Evolutionary conservation across 192 early-diverging fungal genomes (phyloP).

Genomic region (Blastocladiella britannica): DNA sequence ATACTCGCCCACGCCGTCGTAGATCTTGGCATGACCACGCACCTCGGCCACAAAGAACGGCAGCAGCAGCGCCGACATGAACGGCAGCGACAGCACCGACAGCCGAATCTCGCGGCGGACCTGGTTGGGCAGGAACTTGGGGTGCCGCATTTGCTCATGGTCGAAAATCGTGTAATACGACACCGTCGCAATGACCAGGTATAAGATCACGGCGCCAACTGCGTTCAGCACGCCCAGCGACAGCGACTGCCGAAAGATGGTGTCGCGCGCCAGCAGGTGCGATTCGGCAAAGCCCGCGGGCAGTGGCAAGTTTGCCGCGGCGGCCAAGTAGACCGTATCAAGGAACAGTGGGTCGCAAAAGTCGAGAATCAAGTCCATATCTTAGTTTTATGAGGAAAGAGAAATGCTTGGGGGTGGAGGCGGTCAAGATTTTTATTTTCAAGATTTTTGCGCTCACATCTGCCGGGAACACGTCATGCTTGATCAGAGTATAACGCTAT

Average conservation of each 20-base stretch:
- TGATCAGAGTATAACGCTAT: too few relatives aligned
- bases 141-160: slow-evolving; percentile 71
- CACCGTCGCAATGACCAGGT: slow-evolving; percentile 50
- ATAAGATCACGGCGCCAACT: slow-evolving; percentile 55
- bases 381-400: too few relatives aligned
- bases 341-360: too few relatives aligned
- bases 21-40: slow-evolving; percentile 65
- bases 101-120: slow-evolving; percentile 65
- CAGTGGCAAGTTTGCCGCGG: too few relatives aligned
- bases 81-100: slow-evolving; percentile 55
- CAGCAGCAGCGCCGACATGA: slow-evolving; percentile 58
- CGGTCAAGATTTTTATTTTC: too few relatives aligned
- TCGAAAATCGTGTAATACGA: slow-evolving; percentile 80
- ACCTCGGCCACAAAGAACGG: slow-evolving; percentile 87
- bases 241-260: slow-evolving; percentile 45
- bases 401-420: too few relatives aligned
- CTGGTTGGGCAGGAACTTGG: slow-evolving; percentile 81
- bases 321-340: too few relatives aligned
- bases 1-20: slow-evolving; percentile 44
- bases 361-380: too few relatives aligned
- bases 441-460: too few relatives aligned
- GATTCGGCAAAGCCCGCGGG: slow-evolving; percentile 16
- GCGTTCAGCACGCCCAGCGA: slow-evolving; percentile 51
- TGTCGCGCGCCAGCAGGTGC: slow-evolving; percentile 26
- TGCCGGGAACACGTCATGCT: too few relatives aligned